Conservation (phyloP, 2,329 filamentous ascomycete species). For the Capronia americana region DNA sequence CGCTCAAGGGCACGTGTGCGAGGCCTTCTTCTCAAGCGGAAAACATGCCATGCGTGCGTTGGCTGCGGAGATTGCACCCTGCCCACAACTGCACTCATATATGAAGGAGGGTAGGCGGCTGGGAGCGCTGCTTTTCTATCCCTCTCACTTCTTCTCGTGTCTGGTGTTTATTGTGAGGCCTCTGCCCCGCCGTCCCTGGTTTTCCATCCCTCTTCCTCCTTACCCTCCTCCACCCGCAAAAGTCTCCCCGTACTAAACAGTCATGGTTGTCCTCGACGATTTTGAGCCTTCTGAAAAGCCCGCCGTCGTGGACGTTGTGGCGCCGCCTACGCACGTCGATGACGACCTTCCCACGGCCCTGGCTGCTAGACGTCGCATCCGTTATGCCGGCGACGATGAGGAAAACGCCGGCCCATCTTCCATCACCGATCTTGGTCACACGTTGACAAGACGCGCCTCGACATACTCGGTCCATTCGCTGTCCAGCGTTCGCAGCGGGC, state of each 20-base stretch:
- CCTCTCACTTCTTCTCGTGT: background rate
- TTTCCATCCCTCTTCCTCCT: background rate
- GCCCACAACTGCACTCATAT: background rate
- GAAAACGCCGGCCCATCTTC: conserved; percentile 20
- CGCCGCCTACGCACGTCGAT: conserved; percentile 7
- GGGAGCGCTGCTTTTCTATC: background rate
- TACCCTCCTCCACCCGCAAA: background rate
- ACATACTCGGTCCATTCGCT: conserved; percentile 33
- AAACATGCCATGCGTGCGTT: background rate
- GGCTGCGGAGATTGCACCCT: background rate
- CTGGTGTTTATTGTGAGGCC: background rate
- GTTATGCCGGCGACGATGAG: conserved; percentile 38
- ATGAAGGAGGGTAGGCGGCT: conserved; percentile 4
- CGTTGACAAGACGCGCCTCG: conserved; percentile 26
- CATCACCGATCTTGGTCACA: conserved; percentile 16
- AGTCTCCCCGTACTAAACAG: background rate
- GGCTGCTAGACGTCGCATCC: conserved; percentile 36
- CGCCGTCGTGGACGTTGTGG: background rate
- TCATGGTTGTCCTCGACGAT: conserved; percentile 1
- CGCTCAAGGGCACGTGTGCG: background rate
- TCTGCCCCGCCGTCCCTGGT: background rate
- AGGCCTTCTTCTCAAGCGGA: background rate
- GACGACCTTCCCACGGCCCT: conserved; percentile 30
- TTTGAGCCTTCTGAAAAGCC: background rate
- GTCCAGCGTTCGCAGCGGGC: conserved; percentile 34